Percentiles rank a stretch among this genome's conserved stretches.
These are phyloP conservation scores for Lycium barbarum DNA, from an alignment of 257 asterid species.

Conservation along the genomic window DNA sequence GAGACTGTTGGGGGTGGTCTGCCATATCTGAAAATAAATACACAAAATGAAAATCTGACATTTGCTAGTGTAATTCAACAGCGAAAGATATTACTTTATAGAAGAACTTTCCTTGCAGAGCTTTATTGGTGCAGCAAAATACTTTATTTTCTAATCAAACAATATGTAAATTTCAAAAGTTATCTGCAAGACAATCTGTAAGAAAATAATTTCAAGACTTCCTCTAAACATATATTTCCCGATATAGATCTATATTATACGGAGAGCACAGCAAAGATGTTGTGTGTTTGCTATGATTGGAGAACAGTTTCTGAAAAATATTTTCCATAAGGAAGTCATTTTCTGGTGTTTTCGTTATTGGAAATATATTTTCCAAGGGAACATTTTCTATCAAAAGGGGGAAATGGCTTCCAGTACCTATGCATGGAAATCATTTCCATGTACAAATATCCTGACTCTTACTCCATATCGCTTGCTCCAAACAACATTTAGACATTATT, in stretches of 20 bases:
- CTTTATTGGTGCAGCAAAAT: not conserved
- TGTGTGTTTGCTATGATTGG: not conserved
- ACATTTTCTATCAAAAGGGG: not conserved
- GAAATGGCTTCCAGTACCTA: not conserved
- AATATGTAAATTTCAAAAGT: not conserved
- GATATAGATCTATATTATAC: not conserved
- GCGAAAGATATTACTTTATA: conserved; percentile 17
- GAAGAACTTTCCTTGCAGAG: not conserved
- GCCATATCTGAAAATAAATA: conserved; percentile 54
- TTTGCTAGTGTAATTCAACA: not conserved
- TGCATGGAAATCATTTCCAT: conserved; percentile 17
- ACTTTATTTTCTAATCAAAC: not conserved
- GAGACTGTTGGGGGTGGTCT: conserved; percentile 48
- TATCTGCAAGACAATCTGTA: not conserved
- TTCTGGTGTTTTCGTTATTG: not conserved
- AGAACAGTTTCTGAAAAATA: not conserved
- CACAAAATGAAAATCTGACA: not conserved
- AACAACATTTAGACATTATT: not conserved
- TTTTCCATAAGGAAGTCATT: not conserved
- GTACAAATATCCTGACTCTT: not conserved
- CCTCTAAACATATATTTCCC: not conserved
- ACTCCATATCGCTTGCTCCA: conserved; percentile 7
- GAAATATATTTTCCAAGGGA: not conserved
- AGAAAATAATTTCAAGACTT: not conserved
- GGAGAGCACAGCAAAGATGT: not conserved